Percentiles rank a stretch among this genome's conserved stretches.
phyloP scores from a whole-genome alignment of 805 yeast species.

The Wickerhamomyces bovis region DNA sequence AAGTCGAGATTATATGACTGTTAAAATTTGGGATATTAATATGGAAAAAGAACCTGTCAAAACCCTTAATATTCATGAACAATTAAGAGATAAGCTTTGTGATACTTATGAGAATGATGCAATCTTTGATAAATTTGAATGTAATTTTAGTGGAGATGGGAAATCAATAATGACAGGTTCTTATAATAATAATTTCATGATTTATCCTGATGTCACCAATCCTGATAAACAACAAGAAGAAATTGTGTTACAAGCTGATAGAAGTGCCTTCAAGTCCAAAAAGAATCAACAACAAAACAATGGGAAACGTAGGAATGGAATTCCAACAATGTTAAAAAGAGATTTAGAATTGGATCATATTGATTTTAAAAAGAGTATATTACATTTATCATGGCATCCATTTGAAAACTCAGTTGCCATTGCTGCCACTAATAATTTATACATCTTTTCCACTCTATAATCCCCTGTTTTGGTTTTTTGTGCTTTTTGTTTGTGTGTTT shows the following conservation, averaged over 20 bases:
- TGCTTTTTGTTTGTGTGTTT: neutral
- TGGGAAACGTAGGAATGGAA: constrained; percentile 28
- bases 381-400: constrained; percentile 99
- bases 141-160: constrained; percentile 89
- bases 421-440: constrained; percentile 94
- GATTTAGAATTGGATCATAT: constrained; percentile 52
- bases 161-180: constrained; percentile 94
- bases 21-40: constrained; percentile 95
- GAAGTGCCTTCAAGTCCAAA: constrained; percentile 86
- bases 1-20: constrained; percentile 95
- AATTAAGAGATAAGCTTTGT: constrained; percentile 85
- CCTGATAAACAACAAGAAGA: constrained; percentile 34
- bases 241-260: constrained; percentile 93
- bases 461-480: neutral
- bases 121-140: constrained; percentile 96
- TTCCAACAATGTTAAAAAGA: constrained; percentile 36
- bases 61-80: constrained; percentile 94
- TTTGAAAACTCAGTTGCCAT: constrained; percentile 93
- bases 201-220: constrained; percentile 77
- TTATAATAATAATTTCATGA: constrained; percentile 94
- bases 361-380: constrained; percentile 89
- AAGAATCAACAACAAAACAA: constrained; percentile 35
- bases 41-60: constrained; percentile 95
- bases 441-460: constrained; percentile 72
- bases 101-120: constrained; percentile 98